Evolutionary conservation across 1,284 basidiomycete species (phyloP), one percentile per base, ranked within the genome.

Genomic region (Boletus smithii): DNA sequence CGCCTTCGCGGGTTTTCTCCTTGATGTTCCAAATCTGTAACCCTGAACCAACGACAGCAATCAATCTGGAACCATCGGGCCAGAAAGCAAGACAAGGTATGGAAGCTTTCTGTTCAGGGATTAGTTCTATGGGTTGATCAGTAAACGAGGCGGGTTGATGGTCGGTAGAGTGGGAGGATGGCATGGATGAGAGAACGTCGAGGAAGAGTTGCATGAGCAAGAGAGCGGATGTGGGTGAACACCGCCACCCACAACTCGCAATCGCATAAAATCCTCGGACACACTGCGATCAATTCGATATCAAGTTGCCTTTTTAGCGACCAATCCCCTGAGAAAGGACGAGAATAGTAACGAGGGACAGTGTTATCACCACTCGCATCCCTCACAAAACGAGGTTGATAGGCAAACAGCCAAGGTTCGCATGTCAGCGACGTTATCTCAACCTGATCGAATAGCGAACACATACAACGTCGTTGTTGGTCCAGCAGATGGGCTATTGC

Each of bases 11-110:
- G 13, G 27, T 49, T 13, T 46, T 60, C 16, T 58, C 47, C 14
- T 45, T 49, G 41, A 59, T 49, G 45, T 62, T 62, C 57, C 57
- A 59, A 34, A 59, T 56, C 49, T 59, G 57, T 24, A 59, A 36
- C 33, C 57, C 57, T 48, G 57, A 60, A 14, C 57, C 57, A n/a
- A 62, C 57, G 55, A 59, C 52, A 5, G 60, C 57, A 20, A 59
- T 59, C 24, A 59, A 58, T 50, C 58, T 55, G 31, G 57, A 44
- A 26, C 57, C 57, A 58, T 59, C 60, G 16, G 57, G 58, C 60
- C 57, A 59, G 47, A 59, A 60, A 20, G 60, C 55, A 3, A 59
- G 36, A 35, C 60, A 59, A 7, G 57, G 42, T 20, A 59, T 45
- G 34, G 58, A 8, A 0, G 49, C 42, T 24, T 40, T 60, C 6